Evolutionary conservation across 1,284 basidiomycete genomes (phyloP).

Genomic region (Vanrija sp.): DNA sequence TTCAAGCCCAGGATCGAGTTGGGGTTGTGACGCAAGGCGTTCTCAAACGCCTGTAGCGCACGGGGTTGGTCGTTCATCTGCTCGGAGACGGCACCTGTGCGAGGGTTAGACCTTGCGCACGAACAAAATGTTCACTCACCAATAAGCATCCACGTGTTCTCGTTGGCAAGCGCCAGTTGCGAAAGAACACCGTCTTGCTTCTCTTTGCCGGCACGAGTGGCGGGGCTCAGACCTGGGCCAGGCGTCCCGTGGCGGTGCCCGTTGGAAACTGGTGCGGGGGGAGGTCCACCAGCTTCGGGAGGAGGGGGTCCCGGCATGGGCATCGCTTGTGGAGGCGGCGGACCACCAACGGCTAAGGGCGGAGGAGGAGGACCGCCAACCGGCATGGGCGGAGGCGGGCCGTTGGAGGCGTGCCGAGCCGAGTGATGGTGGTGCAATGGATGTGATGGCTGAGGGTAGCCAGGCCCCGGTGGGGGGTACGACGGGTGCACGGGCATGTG

Average conservation of each 20-base stretch:
- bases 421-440: slow-evolving; percentile 23
- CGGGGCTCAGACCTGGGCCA: slow-evolving; percentile 12
- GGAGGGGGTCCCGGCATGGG: slow-evolving; percentile 17
- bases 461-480: slow-evolving; percentile 16
- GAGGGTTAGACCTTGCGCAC: slow-evolving; percentile 8
- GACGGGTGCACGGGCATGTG: slow-evolving; percentile 18
- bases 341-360: neutral
- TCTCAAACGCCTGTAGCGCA: slow-evolving; percentile 83
- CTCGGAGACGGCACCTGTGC: slow-evolving; percentile 75
- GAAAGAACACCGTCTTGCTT: slow-evolving; percentile 30
- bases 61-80: slow-evolving; percentile 86
- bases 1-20: slow-evolving; percentile 80
- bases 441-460: slow-evolving; percentile 14
- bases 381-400: slow-evolving; percentile 23
- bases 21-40: slow-evolving; percentile 86
- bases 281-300: slow-evolving; percentile 13
- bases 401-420: slow-evolving; percentile 27
- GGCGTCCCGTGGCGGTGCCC: slow-evolving; percentile 23
- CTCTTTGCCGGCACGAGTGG: slow-evolving; percentile 33
- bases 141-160: slow-evolving; percentile 88
- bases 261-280: slow-evolving; percentile 18
- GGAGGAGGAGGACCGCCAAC: slow-evolving; percentile 4
- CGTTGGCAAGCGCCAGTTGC: slow-evolving; percentile 69
- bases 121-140: slow-evolving; percentile 54
- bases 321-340: slow-evolving; percentile 18